Percentiles rank a stretch among this genome's conserved stretches.
phyloP scores from a whole-genome alignment of 225 moss, liverwort and hornwort species.

The Antitrichia curtipendula region DNA sequence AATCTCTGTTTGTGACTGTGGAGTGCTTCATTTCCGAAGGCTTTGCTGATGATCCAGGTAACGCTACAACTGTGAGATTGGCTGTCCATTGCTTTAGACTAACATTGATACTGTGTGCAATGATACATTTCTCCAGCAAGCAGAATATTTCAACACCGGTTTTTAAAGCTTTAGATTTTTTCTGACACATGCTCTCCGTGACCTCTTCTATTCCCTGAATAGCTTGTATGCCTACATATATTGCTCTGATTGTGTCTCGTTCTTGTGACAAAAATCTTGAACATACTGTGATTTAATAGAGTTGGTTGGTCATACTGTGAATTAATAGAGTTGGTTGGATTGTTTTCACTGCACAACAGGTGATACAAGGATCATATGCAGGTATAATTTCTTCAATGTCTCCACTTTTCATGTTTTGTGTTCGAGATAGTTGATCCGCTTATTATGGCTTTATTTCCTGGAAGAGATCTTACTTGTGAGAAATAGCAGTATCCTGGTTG shows the following conservation, averaged over 20 bases:
- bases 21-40: slow-evolving; percentile 43
- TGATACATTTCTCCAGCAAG: background rate
- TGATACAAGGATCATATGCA: slow-evolving; percentile 35
- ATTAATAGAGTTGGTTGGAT: background rate
- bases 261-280: background rate
- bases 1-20: slow-evolving; percentile 9
- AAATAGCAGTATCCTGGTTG: background rate
- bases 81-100: background rate
- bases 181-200: background rate
- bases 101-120: background rate
- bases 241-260: background rate
- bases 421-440: background rate
- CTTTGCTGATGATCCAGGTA: slow-evolving; percentile 22
- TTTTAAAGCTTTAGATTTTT: background rate
- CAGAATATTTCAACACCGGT: background rate
- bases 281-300: background rate
- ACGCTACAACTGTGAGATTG: background rate
- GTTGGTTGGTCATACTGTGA: background rate
- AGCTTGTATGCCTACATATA: background rate
- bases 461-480: background rate
- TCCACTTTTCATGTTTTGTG: background rate
- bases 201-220: background rate
- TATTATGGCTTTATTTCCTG: background rate
- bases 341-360: background rate
- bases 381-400: background rate